Evolutionary conservation across 2,329 filamentous ascomycete genomes (phyloP).

Genomic region (Bipolaris gigantea): DNA sequence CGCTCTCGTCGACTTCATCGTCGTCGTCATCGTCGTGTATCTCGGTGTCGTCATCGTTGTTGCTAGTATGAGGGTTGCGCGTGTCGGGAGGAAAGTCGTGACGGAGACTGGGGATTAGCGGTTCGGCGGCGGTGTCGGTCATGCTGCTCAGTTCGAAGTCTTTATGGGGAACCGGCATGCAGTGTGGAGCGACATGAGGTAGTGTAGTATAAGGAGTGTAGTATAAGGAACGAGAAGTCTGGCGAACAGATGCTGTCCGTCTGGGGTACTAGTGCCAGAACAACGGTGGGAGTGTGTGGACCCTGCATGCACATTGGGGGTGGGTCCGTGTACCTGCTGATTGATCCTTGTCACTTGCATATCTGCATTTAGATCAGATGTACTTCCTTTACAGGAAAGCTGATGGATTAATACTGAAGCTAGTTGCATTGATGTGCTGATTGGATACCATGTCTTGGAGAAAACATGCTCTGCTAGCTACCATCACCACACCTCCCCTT

Average conservation of each 20-base stretch:
- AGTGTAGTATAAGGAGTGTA: neutral
- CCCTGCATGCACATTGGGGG: conserved; percentile 8
- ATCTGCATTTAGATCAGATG: neutral
- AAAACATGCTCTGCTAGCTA: conserved; percentile 14
- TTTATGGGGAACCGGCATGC: conserved; percentile 15
- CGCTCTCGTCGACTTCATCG: conserved; percentile 42
- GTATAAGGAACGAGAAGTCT: neutral
- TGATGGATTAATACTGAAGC: neutral
- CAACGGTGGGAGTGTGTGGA: conserved; percentile 14
- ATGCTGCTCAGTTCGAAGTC: conserved; percentile 34
- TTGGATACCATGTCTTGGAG: conserved; percentile 5
- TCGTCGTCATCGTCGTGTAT: conserved; percentile 10
- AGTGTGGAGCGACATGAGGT: neutral
- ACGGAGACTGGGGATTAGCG: conserved; percentile 29
- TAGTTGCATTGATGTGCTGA: conserved; percentile 9
- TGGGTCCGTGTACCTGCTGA: conserved; percentile 14
- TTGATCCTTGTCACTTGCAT: conserved; percentile 8
- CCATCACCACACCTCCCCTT: neutral
- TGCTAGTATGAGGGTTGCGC: conserved; percentile 19
- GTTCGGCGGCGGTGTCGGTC: conserved; percentile 37
- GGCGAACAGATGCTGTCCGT: conserved; percentile 5
- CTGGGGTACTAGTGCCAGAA: conserved; percentile 15
- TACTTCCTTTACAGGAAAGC: neutral
- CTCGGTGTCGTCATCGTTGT: conserved; percentile 17
- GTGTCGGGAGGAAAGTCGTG: conserved; percentile 13